Conservation (phyloP, 2,329 filamentous ascomycete genomes). For the Trichoderma endophyticum region DNA sequence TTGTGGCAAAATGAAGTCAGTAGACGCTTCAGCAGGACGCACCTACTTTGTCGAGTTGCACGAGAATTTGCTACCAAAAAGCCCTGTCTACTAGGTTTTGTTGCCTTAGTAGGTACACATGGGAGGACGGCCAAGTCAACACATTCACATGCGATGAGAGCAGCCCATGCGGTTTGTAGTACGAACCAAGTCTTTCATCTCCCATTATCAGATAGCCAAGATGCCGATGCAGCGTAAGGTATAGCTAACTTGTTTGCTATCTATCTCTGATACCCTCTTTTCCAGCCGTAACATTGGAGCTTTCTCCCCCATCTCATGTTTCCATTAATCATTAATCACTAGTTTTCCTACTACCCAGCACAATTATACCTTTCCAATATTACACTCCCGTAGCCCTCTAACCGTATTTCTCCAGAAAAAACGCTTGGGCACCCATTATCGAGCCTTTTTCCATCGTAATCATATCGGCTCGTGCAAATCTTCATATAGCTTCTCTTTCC, state of each 20-base stretch:
- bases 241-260: constrained; percentile 7
- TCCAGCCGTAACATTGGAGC: not conserved
- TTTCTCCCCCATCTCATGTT: constrained; percentile 2
- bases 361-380: constrained; percentile 8
- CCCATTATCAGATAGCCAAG: not conserved
- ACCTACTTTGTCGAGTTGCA: not conserved
- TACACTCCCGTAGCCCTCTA: not conserved
- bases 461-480: not conserved
- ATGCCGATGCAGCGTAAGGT: not conserved
- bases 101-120: not conserved
- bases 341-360: constrained; percentile 11
- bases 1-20: not conserved
- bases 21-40: not conserved
- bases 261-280: not conserved
- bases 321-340: constrained; percentile 20
- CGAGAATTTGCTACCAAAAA: not conserved
- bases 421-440: not conserved
- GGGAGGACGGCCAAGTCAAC: not conserved
- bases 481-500: not conserved
- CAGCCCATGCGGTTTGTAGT: not conserved
- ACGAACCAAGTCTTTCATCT: not conserved
- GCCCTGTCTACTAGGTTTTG: no score
- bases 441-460: not conserved
- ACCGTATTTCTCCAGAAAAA: not conserved
- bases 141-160: not conserved